phyloP scores from a whole-genome alignment of 2,329 filamentous ascomycete species.

The Arthrobotrys megalospora region DNA sequence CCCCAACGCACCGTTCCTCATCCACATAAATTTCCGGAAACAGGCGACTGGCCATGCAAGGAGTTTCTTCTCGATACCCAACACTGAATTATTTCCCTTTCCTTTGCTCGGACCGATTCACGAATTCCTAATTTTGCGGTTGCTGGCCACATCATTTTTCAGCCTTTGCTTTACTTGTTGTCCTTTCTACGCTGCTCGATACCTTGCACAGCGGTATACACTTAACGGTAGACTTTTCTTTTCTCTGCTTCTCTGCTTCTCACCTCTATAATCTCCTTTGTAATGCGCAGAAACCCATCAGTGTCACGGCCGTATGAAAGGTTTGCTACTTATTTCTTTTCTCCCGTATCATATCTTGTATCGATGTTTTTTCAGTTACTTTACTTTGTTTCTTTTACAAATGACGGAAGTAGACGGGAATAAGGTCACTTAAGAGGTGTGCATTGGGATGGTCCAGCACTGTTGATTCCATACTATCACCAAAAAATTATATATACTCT shows the following conservation, averaged over 20 bases:
- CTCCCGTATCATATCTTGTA: slow-evolving; percentile 34
- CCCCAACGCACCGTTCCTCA: not conserved
- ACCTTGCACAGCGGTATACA: slow-evolving; percentile 60
- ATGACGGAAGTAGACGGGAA: slow-evolving; percentile 59
- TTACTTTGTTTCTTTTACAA: slow-evolving; percentile 33
- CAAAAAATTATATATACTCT: slow-evolving; percentile 42
- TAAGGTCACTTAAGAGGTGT: slow-evolving; percentile 34
- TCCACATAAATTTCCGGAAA: not conserved
- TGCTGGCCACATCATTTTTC: slow-evolving; percentile 44
- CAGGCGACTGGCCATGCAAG: not conserved
- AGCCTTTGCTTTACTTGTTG: slow-evolving; percentile 9
- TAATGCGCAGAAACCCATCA: slow-evolving; percentile 46
- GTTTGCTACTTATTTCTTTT: slow-evolving; percentile 36
- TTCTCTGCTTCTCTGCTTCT: slow-evolving; percentile 22
- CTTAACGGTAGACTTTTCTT: slow-evolving; percentile 50
- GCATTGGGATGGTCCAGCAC: slow-evolving; percentile 35
- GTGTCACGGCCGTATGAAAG: slow-evolving; percentile 60
- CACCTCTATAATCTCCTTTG: slow-evolving; percentile 38
- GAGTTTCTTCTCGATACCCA: slow-evolving; percentile 33
- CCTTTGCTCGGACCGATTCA: slow-evolving; percentile 28
- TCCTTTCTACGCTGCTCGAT: slow-evolving; percentile 33
- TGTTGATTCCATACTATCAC: slow-evolving; percentile 37
- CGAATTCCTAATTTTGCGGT: slow-evolving; percentile 40
- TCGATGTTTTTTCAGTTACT: slow-evolving; percentile 28
- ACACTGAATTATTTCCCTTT: not conserved